Evolutionary conservation across 2,329 filamentous ascomycete genomes (phyloP).

Genomic region (Cryphonectria carpinicola): DNA sequence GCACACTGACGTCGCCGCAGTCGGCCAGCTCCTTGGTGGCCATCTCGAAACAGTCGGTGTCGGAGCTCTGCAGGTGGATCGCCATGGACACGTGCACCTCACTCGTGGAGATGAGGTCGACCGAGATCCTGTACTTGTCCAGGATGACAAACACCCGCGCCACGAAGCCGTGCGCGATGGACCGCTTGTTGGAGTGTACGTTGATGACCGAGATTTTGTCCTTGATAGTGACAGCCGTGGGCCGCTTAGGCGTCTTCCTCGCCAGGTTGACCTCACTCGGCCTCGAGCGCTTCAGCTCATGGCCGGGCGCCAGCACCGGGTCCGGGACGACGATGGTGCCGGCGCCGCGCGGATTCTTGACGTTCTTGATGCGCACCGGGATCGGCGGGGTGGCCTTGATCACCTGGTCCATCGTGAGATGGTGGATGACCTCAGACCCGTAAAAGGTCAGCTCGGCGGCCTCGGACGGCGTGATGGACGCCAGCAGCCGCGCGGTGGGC

Average conservation of each 20-base stretch:
- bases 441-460: constrained; percentile 95
- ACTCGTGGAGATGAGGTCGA: constrained; percentile 93
- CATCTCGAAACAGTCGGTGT: constrained; percentile 65
- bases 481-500: constrained; percentile 87
- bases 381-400: constrained; percentile 80
- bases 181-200: constrained; percentile 96
- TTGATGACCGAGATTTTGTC: constrained; percentile 96
- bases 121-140: constrained; percentile 82
- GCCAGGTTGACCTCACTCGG: constrained; percentile 43
- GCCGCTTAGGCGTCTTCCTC: constrained; percentile 70
- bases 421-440: constrained; percentile 95
- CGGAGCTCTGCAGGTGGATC: constrained; percentile 76
- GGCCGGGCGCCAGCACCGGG: constrained; percentile 55
- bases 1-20: constrained; percentile 87
- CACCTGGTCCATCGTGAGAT: constrained; percentile 97
- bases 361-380: constrained; percentile 88
- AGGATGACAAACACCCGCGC: constrained; percentile 92
- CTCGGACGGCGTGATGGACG: constrained; percentile 89
- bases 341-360: constrained; percentile 79
- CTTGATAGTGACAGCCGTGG: constrained; percentile 95
- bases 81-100: constrained; percentile 99
- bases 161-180: constrained; percentile 94
- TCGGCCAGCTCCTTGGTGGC: constrained; percentile 74
- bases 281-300: constrained; percentile 59
- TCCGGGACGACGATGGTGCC: constrained; percentile 87